phyloP scores from a whole-genome alignment of 805 yeast species.

The Saccharomyces paradoxus region DNA sequence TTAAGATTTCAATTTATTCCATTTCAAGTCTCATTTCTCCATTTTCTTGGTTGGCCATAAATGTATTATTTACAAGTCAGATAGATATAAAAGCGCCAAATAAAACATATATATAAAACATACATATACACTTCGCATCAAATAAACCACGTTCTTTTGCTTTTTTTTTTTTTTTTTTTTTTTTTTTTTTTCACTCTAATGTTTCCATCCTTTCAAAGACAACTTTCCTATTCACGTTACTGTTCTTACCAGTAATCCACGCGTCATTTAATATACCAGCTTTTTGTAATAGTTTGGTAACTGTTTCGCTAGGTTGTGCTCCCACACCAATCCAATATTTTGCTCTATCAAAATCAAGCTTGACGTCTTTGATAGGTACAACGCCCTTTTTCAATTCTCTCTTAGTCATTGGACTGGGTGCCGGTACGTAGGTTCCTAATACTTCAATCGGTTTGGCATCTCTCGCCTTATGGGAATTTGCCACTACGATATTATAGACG shows the following conservation, averaged over 20 bases:
- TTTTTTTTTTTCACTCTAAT: slow-evolving; percentile 9
- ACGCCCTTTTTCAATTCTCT: slow-evolving; percentile 50
- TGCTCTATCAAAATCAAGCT: slow-evolving; percentile 78
- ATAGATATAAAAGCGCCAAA: slow-evolving; percentile 1
- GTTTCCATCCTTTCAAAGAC: slow-evolving; percentile 20
- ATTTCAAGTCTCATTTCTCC: neutral
- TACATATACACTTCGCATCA: neutral
- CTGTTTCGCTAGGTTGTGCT: slow-evolving; percentile 85
- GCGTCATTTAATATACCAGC: slow-evolving; percentile 46
- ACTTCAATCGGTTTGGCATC: slow-evolving; percentile 90
- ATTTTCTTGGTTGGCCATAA: neutral
- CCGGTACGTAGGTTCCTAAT: slow-evolving; percentile 85
- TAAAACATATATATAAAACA: slow-evolving; percentile 2
- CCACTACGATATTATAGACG: slow-evolving; percentile 83
- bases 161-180: neutral
- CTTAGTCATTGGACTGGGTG: slow-evolving; percentile 51
- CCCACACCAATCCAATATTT: slow-evolving; percentile 98
- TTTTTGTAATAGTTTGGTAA: slow-evolving; percentile 64
- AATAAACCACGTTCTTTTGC: neutral
- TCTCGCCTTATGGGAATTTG: slow-evolving; percentile 67
- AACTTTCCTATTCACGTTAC: slow-evolving; percentile 12
- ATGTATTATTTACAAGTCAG: neutral
- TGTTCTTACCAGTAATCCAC: slow-evolving; percentile 18
- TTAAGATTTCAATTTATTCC: neutral
- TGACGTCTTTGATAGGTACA: slow-evolving; percentile 66